Evolutionary conservation across 768 basidiomycete genomes (phyloP), one percentile per base, ranked within the genome.

Genomic region (Russula earlei): DNA sequence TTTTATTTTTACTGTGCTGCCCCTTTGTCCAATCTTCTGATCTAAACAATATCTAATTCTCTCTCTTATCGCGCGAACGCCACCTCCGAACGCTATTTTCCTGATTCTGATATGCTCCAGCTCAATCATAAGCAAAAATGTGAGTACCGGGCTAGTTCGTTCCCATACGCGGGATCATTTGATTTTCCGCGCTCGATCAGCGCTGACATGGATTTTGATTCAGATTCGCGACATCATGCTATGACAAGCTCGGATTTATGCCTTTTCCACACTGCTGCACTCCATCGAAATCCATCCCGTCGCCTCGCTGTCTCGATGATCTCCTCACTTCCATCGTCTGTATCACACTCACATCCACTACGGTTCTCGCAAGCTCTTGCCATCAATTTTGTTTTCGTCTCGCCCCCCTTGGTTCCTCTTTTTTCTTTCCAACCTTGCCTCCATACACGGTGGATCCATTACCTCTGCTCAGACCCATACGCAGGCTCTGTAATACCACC

Each of bases 51-150:
- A 40, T 65, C 60, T 59, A 65, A 25, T 65, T 15, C 57, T 58
- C 54, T 55, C 54, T 64, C 52, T 52, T 59, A 38, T 49, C 57
- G 62, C 63, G 52, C 61, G 49, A 60, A 54, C 61, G 55, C 58
- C 56, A 51, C 47, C 52, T 57, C 58, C 59, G 46, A 59, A 49
- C 61, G 29, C 44, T 45, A 48, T 49, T 60, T 49, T 45, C n/a
- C n/a, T 34, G 48, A 46, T 61, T 33, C 49, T 60, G 29, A 36
- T 49, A 34, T 48, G 52, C 47, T 63, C 31, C 67, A 85, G 84
- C 68, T 73, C 82, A 53, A 78, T 85, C 61, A 78, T 85, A 63
- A 84, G 78, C 75, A 82, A 77, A 64, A 85, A 84, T 59, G 84
- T 85, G 71, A 74, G 84, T 83, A 27, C 41, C 19, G 48, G 38